Evolutionary conservation across 2,329 filamentous ascomycete genomes (phyloP).

Genomic region (Cytospora piceicola): DNA sequence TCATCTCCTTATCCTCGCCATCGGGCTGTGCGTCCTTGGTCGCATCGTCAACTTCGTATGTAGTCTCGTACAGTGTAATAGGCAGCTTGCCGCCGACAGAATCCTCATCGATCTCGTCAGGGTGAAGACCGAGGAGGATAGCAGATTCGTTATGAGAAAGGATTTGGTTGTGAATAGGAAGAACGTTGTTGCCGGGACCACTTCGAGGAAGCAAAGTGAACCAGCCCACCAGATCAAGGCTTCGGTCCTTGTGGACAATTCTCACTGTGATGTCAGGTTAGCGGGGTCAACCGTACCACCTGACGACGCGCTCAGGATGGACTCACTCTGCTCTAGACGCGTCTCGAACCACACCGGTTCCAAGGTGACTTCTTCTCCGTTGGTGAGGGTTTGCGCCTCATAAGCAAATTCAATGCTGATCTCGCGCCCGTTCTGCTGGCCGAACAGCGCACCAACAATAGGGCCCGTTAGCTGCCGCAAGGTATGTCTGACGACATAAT

Average conservation of each 20-base stretch:
- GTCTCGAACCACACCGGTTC: slow-evolving; percentile 74
- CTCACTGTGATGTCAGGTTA: slow-evolving; percentile 62
- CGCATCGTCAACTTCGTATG: slow-evolving; percentile 70
- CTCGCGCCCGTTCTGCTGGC: slow-evolving; percentile 86
- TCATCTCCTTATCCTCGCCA: slow-evolving; percentile 72
- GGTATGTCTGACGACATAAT: slow-evolving; percentile 91
- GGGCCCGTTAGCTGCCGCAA: slow-evolving; percentile 76
- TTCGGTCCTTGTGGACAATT: slow-evolving; percentile 82
- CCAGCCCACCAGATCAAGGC: slow-evolving; percentile 89
- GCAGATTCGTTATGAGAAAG: slow-evolving; percentile 81
- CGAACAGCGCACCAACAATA: slow-evolving; percentile 84
- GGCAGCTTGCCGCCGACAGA: slow-evolving; percentile 80
- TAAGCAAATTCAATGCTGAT: slow-evolving; percentile 94
- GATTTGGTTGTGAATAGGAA: slow-evolving; percentile 79
- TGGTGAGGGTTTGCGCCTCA: slow-evolving; percentile 65
- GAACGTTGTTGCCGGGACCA: slow-evolving; percentile 70
- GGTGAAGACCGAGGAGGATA: slow-evolving; percentile 87
- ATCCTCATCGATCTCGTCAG: slow-evolving; percentile 56
- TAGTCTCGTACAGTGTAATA: slow-evolving; percentile 87
- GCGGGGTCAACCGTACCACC: background rate
- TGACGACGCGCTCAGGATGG: background rate
- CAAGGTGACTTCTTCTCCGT: slow-evolving; percentile 63
- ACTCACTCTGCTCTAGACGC: slow-evolving; percentile 82
- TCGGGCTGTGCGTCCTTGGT: slow-evolving; percentile 47
- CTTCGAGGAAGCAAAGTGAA: slow-evolving; percentile 76